phyloP scores from a whole-genome alignment of 208 protist genomes.

The Leishmania gerbilli region DNA sequence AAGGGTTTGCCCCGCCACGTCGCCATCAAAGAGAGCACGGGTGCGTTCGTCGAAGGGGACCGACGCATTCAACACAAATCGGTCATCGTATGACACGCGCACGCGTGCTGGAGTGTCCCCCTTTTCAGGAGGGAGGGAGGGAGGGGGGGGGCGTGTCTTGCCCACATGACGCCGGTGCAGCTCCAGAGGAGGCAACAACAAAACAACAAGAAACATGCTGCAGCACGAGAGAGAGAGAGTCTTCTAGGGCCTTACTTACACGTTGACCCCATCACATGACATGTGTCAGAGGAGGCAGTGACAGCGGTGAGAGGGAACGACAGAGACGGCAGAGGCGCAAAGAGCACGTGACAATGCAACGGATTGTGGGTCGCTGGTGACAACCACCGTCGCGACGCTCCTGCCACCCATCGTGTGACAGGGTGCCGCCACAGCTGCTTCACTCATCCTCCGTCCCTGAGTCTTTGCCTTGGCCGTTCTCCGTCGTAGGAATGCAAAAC shows the following conservation, averaged over 20 bases:
- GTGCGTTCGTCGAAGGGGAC: not conserved
- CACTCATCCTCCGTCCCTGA: slow-evolving; percentile 8
- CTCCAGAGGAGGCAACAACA: not conserved
- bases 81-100: not conserved
- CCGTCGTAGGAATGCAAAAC: slow-evolving; percentile 54
- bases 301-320: not conserved
- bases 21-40: not conserved
- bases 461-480: slow-evolving; percentile 38
- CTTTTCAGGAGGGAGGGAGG: not conserved
- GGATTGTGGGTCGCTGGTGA: not conserved
- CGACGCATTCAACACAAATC: too few species aligned
- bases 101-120: not conserved
- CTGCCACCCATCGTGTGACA: not conserved
- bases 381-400: not conserved
- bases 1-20: not conserved
- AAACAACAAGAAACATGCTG: not conserved
- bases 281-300: not conserved
- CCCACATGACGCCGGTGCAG: not conserved
- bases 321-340: not conserved
- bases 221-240: not conserved
- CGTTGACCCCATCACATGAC: not conserved
- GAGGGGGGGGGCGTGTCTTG: too few species aligned
- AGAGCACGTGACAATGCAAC: not conserved
- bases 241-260: not conserved
- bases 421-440: not conserved